Evolutionary conservation across 2,329 filamentous ascomycete species (phyloP), one percentile per base, ranked within the genome.

Genomic region (Fusarium setosum): DNA sequence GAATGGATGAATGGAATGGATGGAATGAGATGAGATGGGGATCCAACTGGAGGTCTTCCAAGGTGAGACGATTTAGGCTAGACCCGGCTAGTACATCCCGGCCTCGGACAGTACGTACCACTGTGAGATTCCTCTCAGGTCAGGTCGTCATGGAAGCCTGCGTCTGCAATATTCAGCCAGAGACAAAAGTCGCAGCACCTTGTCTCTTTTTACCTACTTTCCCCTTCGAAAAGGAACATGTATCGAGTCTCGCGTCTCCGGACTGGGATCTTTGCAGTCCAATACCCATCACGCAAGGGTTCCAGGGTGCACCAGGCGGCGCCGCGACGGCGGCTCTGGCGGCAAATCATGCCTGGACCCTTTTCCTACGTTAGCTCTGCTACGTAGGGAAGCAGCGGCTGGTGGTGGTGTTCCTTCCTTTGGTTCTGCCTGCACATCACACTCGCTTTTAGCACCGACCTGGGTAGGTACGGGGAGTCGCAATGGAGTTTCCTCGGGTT

Each of bases 31-130:
- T 60, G 38, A 41, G 38, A 38, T 44, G 48, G 47, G 35, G 45
- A 54, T 34, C 51, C 38, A 59, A 52, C 61, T 55, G 59, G 54
- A 35, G 40, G 48, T 38, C 37, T 15, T 51, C 49, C 61, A 72
- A 70, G 69, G 69, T 72, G 67, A 72, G 69, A 65, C 69, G 32
- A 68, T 62, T 71, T 62, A 58, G 69, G 65, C 60, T 72, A 72
- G 67, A 56, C 55, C 56, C 63, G 59, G 59, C 48, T 70, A 56
- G 32, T 20, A 12, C 48, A 60, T 51, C 59, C 69, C 62, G 62
- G 62, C 56, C 59, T 52, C 58, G 53, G 45, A 54, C 40, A 59
- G 31, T 53, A 54, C 41, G 41, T 37, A 52, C 21, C 44, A 32
- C 50, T 35, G 38, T 35, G 47, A 48, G 31, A 29, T 29, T 41